phyloP scores from a whole-genome alignment of 1,139 yeast species.

The Hemisphaericaspora subhashii region DNA sequence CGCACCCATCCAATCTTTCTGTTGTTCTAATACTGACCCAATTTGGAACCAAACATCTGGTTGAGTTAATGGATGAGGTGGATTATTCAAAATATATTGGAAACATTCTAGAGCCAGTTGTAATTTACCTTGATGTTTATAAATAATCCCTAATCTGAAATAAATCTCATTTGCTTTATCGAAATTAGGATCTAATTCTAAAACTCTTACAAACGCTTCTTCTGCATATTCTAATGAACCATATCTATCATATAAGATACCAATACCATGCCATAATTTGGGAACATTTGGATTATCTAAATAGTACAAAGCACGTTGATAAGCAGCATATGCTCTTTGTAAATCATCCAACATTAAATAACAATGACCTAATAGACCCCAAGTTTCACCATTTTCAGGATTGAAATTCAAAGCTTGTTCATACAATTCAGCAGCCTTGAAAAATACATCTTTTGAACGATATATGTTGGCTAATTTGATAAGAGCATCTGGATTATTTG shows the following conservation, averaged over 20 bases:
- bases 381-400: constrained; percentile 91
- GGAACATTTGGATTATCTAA: constrained; percentile 94
- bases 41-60: constrained; percentile 99
- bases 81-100: constrained; percentile 83
- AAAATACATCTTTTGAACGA: constrained; percentile 85
- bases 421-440: constrained; percentile 90
- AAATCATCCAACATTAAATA: constrained; percentile 94
- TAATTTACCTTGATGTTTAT: constrained; percentile 89
- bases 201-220: constrained; percentile 94
- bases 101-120: constrained; percentile 90
- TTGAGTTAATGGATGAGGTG: constrained; percentile 94
- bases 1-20: constrained; percentile 88
- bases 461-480: constrained; percentile 86
- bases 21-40: constrained; percentile 93
- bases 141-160: constrained; percentile 94
- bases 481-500: constrained; percentile 81
- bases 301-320: constrained; percentile 91
- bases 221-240: constrained; percentile 97
- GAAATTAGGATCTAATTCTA: constrained; percentile 92
- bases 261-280: constrained; percentile 97
- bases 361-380: constrained; percentile 98
- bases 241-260: constrained; percentile 90
- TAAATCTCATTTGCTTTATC: constrained; percentile 96
- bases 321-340: constrained; percentile 93
- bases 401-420: constrained; percentile 80